These are phyloP conservation scores for Triticum aestivum DNA, from an alignment of 176 grass and related monocot genomes.

Conservation along the genomic window DNA sequence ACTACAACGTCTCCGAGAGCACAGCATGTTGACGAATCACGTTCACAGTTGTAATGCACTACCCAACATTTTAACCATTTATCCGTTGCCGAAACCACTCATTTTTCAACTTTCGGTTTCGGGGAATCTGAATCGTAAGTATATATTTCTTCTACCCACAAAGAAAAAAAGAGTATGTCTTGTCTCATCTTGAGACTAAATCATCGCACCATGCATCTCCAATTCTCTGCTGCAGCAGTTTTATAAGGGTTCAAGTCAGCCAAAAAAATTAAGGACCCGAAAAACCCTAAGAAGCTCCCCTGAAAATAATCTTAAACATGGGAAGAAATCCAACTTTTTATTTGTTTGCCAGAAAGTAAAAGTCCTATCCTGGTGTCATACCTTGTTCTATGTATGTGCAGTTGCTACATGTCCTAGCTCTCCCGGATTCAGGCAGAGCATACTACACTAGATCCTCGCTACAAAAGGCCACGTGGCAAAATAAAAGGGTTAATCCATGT, in stretches of 20 bases:
- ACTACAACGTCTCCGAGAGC: no score
- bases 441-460: conserved; percentile 39
- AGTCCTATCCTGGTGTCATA: background rate
- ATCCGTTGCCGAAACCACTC: background rate
- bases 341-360: background rate
- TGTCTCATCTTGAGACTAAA: background rate
- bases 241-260: background rate
- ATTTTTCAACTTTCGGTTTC: background rate
- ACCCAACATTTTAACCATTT: background rate
- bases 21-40: no score
- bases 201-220: background rate
- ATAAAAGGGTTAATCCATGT: background rate
- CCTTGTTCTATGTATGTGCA: conserved; percentile 9
- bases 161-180: background rate
- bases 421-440: conserved; percentile 25
- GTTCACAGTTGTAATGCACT: background rate
- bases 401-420: background rate
- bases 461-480: background rate
- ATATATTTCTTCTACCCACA: background rate
- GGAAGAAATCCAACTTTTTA: background rate
- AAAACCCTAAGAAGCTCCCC: background rate
- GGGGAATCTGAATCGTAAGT: background rate
- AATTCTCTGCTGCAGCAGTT: background rate
- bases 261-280: background rate
- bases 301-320: background rate